A percentile compares a stretch with the other conserved stretches of the same genome.
phyloP scores from a whole-genome alignment of 257 asterid genomes.

The Perilla frutescens region DNA sequence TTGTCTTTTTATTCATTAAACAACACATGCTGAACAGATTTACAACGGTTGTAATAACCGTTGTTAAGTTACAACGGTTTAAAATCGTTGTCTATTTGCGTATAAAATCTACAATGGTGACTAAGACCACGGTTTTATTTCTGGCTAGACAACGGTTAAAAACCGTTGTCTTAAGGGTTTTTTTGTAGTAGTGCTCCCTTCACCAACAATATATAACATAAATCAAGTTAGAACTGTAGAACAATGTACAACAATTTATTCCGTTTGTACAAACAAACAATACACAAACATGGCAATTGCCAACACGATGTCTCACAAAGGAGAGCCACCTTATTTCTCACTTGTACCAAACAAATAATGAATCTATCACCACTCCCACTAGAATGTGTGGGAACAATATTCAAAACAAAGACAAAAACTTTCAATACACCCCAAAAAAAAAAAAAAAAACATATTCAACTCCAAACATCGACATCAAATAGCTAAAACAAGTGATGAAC shows the following conservation, averaged over 20 bases:
- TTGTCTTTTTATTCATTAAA: no score
- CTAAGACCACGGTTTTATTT: no score
- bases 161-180: no score
- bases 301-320: conserved; percentile 26
- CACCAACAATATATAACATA: no score
- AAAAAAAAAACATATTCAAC: conserved; percentile 20
- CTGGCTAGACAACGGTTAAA: no score
- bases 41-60: no score
- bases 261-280: conserved; percentile 30
- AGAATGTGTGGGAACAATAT: conserved; percentile 21
- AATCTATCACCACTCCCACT: conserved; percentile 35
- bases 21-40: no score
- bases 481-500: conserved; percentile 47
- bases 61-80: no score
- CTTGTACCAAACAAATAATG: conserved; percentile 32
- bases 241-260: conserved; percentile 31
- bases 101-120: no score
- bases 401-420: conserved; percentile 36
- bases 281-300: conserved; percentile 33
- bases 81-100: no score
- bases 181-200: no score
- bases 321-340: conserved; percentile 47
- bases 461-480: conserved; percentile 42
- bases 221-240: no score
- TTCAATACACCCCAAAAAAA: not conserved